These are phyloP conservation scores for Annulohypoxylon maeteangense DNA, from an alignment of 495 filamentous ascomycete genomes.

Conservation along the genomic window DNA sequence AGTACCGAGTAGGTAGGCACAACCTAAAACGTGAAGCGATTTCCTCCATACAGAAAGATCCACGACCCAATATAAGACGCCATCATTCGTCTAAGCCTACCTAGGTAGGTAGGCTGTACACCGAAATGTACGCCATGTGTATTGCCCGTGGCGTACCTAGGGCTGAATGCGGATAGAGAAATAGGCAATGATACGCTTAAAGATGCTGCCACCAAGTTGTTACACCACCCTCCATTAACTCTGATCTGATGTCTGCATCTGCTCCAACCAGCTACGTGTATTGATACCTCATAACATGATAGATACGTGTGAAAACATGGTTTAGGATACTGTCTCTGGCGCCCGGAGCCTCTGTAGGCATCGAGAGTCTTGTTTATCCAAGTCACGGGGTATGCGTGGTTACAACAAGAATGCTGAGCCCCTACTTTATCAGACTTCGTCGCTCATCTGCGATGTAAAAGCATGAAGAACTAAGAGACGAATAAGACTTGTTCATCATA, in stretches of 20 bases:
- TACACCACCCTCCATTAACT: neutral
- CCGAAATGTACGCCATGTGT: neutral
- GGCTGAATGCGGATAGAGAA: neutral
- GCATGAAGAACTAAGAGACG: neutral
- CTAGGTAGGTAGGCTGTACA: neutral
- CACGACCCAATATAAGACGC: too few species aligned
- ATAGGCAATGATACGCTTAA: neutral
- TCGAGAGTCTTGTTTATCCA: slow-evolving; percentile 7
- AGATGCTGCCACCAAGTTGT: neutral
- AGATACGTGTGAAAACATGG: neutral
- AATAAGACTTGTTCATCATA: neutral
- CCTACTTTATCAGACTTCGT: neutral
- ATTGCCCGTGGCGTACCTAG: neutral
- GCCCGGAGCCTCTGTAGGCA: neutral
- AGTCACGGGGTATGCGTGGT: neutral
- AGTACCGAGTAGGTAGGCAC: too few species aligned
- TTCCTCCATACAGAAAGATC: too few species aligned
- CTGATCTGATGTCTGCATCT: slow-evolving; percentile 21
- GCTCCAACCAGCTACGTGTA: slow-evolving; percentile 8
- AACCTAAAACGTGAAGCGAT: too few species aligned
- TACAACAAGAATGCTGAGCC: neutral
- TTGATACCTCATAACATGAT: neutral
- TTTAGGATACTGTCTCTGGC: neutral
- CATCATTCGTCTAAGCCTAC: too few species aligned
- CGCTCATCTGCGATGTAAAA: neutral